A percentile compares a stretch with the other conserved stretches of the same genome.
Conservation (phyloP, 495 filamentous ascomycete species). For the Margaritispora aquatica region DNA sequence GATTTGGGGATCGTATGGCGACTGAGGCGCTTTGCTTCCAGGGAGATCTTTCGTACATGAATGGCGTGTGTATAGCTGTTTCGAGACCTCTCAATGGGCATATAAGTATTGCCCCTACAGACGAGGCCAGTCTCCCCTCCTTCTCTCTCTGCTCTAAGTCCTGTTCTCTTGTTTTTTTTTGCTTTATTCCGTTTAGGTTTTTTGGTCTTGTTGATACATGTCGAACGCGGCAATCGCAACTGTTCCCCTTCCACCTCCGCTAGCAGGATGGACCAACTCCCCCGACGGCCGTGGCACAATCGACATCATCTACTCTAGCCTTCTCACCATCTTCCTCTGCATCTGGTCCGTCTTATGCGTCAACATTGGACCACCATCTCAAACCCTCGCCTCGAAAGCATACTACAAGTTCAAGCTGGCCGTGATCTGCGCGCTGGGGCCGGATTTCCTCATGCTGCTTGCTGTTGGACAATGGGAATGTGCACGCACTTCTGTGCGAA, state of each 20-base stretch:
- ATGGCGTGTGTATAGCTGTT: too few relatives aligned
- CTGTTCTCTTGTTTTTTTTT: background rate
- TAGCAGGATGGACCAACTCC: slow-evolving; percentile 2
- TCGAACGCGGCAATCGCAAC: background rate
- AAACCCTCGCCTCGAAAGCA: background rate
- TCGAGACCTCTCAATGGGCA: too few relatives aligned
- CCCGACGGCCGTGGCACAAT: slow-evolving; percentile 6
- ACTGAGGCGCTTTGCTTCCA: too few relatives aligned
- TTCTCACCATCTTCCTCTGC: slow-evolving; percentile 12
- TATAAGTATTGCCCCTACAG: too few relatives aligned
- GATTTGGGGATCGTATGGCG: too few relatives aligned
- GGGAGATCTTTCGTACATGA: too few relatives aligned
- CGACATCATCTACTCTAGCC: slow-evolving; percentile 3
- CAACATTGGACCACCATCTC: slow-evolving; percentile 1
- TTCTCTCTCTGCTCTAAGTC: background rate
- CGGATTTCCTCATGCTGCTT: slow-evolving; percentile 7
- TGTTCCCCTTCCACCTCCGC: too few relatives aligned
- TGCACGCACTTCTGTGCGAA: background rate
- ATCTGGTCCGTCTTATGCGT: slow-evolving; percentile 11
- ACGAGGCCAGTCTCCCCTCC: too few relatives aligned
- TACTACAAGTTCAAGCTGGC: background rate
- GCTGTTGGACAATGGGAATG: slow-evolving; percentile 6
- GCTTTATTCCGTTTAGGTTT: background rate
- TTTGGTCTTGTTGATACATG: background rate
- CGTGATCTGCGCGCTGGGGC: background rate